Evolutionary conservation across 352 stramenopile genomes (phyloP).

Genomic region (Globisporangium nunn): DNA sequence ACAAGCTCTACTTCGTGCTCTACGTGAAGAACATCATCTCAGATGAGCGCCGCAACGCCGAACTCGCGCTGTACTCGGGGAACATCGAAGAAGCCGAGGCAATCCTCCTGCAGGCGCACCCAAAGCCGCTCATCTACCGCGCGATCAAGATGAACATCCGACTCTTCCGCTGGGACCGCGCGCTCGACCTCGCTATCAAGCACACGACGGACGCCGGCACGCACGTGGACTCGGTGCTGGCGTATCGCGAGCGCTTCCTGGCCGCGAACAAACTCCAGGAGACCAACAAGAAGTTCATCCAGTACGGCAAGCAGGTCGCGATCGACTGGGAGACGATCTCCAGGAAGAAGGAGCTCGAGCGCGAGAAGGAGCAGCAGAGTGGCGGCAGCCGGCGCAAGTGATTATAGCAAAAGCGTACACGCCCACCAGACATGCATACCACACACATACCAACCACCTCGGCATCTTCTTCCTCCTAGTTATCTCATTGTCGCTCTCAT

Average conservation of each 20-base stretch:
- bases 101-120: slow-evolving; percentile 88
- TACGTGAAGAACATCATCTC: slow-evolving; percentile 82
- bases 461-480: no score
- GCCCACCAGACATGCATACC: no score
- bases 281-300: slow-evolving; percentile 84
- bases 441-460: no score
- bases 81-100: slow-evolving; percentile 89
- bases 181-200: slow-evolving; percentile 86
- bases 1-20: slow-evolving; percentile 92
- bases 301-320: slow-evolving; percentile 81
- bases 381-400: slow-evolving; percentile 49
- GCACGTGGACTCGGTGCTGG: slow-evolving; percentile 88
- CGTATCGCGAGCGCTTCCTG: slow-evolving; percentile 85
- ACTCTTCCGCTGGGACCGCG: slow-evolving; percentile 85
- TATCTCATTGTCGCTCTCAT: no score
- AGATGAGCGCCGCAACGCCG: slow-evolving; percentile 83
- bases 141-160: slow-evolving; percentile 93
- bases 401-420: not conserved
- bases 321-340: slow-evolving; percentile 87
- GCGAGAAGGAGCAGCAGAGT: slow-evolving; percentile 58
- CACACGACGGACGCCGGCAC: slow-evolving; percentile 79
- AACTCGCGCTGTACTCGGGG: slow-evolving; percentile 80
- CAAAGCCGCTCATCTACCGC: slow-evolving; percentile 84
- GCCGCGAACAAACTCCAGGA: slow-evolving; percentile 83
- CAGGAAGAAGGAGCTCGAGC: slow-evolving; percentile 87